Evolutionary conservation across 441 rosid genomes (phyloP), one percentile per base, ranked within the genome.

Genomic region (Erodium trifolium): DNA sequence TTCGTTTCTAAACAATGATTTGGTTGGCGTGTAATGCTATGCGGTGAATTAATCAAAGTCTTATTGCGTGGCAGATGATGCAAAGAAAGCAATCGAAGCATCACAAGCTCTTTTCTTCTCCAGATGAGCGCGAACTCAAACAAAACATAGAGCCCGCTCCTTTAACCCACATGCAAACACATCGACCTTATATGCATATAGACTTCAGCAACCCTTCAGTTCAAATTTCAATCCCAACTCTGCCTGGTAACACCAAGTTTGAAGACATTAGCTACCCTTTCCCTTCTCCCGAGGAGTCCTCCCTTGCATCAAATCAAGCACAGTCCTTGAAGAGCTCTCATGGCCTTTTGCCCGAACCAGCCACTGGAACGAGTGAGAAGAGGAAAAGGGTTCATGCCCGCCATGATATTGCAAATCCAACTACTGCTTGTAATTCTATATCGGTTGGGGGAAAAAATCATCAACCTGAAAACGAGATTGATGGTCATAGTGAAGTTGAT

Each of bases 251-350:
- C 73, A 66, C 64, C 73, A 84, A 73, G 78, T 83, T 82, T 68
- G 88, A 77, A 75, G 82, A 78, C 71, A 83, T 76, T 70, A 74
- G 80, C 45, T 78, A 78, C 67, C 78, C 77, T 71, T 81, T 82
- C 47, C 74, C 84, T 78, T 77, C 75, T 65, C 76, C 80, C 69
- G 78, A 83, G 69, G 84, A 78, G 70, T 85, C 87, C 39, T 85
- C 88, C 64, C 78, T 79, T 83, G 79, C 85, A 67, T 90, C 96
- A 65, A 86, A 81, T 73, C 88, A 77, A 70, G 82, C 75, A 70
- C 82, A 76, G 70, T 82, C 86, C 63, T 37, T 76, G 27, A 87
- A 84, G 75, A 85, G 82, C 68, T 75, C 80, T 37, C 77, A 63
- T 70, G 79, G 78, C 66, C 78, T 77, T 71, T 59, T 76, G 45